phyloP scores from a whole-genome alignment of 352 stramenopile species.

The Globisporangium iwayamae region DNA sequence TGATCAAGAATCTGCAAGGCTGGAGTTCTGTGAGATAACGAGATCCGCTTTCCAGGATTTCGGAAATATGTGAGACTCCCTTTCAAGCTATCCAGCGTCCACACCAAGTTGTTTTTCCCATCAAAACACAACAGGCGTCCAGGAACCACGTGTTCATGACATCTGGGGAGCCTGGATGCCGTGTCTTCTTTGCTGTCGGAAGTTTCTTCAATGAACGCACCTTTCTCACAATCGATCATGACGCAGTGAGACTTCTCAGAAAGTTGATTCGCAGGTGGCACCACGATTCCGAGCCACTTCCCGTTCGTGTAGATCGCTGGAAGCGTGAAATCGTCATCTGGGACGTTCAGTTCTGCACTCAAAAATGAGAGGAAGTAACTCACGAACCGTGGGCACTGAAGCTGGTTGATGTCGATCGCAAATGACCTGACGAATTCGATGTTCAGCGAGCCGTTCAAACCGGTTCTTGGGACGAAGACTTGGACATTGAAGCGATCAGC shows the following conservation, averaged over 20 bases:
- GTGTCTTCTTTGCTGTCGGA: background rate
- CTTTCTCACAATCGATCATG: conserved; percentile 49
- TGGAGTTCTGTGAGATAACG: conserved; percentile 27
- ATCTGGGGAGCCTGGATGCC: conserved; percentile 11
- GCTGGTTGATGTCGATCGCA: conserved; percentile 32
- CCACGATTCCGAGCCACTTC: conserved; percentile 25
- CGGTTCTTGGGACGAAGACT: conserved; percentile 28
- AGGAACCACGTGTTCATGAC: conserved; percentile 23
- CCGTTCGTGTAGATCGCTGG: conserved; percentile 45
- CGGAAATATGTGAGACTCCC: conserved; percentile 30
- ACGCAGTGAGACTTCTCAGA: conserved; percentile 32
- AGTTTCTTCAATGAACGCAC: conserved; percentile 5
- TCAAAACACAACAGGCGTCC: conserved; percentile 45
- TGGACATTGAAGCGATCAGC: conserved; percentile 32
- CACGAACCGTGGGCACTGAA: conserved; percentile 33
- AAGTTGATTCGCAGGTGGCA: conserved; percentile 17
- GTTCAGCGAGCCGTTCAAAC: conserved; percentile 6
- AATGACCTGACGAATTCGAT: conserved; percentile 28
- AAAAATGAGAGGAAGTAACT: conserved; percentile 34
- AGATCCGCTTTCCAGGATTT: conserved; percentile 41
- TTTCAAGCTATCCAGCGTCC: conserved; percentile 31
- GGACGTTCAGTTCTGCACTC: conserved; percentile 26
- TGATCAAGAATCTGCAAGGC: conserved; percentile 8
- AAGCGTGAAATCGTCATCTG: conserved; percentile 17
- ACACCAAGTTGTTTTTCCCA: conserved; percentile 44